Evolutionary conservation across 2,329 filamentous ascomycete species (phyloP).

Genomic region (Falciphora oryzae): DNA sequence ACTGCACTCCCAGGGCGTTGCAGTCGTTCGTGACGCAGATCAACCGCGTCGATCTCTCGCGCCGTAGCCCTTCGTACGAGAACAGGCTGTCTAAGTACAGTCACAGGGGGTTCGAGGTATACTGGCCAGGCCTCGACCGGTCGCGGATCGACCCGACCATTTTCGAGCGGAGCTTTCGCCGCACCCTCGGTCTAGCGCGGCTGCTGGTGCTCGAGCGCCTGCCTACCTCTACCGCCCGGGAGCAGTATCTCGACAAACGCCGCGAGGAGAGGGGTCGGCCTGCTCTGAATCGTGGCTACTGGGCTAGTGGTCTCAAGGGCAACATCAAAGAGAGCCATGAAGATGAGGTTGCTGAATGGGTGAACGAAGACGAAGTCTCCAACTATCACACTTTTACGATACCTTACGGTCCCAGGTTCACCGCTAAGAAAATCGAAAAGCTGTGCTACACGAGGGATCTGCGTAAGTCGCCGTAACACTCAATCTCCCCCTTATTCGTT

Average conservation of each 20-base stretch:
- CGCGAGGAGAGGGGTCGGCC: constrained; percentile 69
- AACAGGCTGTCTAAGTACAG: constrained; percentile 83
- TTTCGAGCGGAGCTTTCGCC: constrained; percentile 72
- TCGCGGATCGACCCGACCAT: constrained; percentile 79
- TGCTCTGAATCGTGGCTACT: constrained; percentile 34
- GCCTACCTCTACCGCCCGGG: constrained; percentile 61
- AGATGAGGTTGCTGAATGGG: constrained; percentile 81
- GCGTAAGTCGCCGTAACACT: constrained; percentile 24
- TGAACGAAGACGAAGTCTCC: constrained; percentile 68
- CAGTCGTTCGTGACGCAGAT: constrained; percentile 75
- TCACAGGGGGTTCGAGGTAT: constrained; percentile 76
- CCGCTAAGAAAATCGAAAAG: constrained; percentile 71
- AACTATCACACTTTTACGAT: constrained; percentile 75
- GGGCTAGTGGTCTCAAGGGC: constrained; percentile 40
- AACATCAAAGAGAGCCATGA: constrained; percentile 75
- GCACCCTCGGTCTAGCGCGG: constrained; percentile 71
- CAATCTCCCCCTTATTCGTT: too few relatives aligned
- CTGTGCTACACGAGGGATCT: constrained; percentile 77
- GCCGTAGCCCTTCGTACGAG: constrained; percentile 81
- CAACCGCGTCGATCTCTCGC: constrained; percentile 72
- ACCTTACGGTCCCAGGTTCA: constrained; percentile 57
- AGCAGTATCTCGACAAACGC: constrained; percentile 64
- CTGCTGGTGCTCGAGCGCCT: constrained; percentile 75
- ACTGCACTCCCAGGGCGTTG: constrained; percentile 69
- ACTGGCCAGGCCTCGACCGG: constrained; percentile 70